These are phyloP conservation scores for Manihot esculenta DNA, from an alignment of 441 rosid genomes.

Conservation along the genomic window DNA sequence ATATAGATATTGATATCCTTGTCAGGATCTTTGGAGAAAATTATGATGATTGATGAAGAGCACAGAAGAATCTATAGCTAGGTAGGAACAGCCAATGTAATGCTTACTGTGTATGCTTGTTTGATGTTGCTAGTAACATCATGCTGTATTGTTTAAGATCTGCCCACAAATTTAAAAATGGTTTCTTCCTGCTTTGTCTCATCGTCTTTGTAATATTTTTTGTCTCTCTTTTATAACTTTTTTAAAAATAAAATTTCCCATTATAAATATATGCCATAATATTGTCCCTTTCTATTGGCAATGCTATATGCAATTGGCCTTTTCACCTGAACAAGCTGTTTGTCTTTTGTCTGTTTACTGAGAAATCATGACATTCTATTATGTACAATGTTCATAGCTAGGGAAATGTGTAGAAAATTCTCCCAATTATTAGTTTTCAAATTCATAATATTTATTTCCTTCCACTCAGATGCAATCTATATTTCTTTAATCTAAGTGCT, in stretches of 20 bases:
- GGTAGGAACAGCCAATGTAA: slow-evolving; percentile 12
- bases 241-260: neutral
- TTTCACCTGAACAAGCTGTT: slow-evolving; percentile 26
- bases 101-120: slow-evolving; percentile 24
- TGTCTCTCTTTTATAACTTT: slow-evolving; percentile 2
- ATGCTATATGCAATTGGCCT: slow-evolving; percentile 24
- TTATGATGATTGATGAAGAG: slow-evolving; percentile 20
- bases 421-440: slow-evolving; percentile 22
- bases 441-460: too few relatives aligned
- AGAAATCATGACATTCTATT: slow-evolving; percentile 26
- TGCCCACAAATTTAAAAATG: slow-evolving; percentile 8
- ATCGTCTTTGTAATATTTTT: slow-evolving; percentile 9
- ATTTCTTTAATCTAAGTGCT: slow-evolving; percentile 14
- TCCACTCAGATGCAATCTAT: slow-evolving; percentile 5
- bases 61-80: slow-evolving; percentile 17
- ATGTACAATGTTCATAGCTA: neutral
- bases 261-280: slow-evolving; percentile 14
- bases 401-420: slow-evolving; percentile 12
- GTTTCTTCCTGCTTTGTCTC: slow-evolving; percentile 19
- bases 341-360: slow-evolving; percentile 29
- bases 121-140: slow-evolving; percentile 20
- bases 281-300: slow-evolving; percentile 28
- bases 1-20: neutral
- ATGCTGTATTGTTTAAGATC: slow-evolving; percentile 21
- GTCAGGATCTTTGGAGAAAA: slow-evolving; percentile 24